Percentiles rank a stretch among this genome's conserved stretches.
Evolutionary conservation across 2,329 filamentous ascomycete genomes (phyloP).

Genomic region (Penicillium digitatum): DNA sequence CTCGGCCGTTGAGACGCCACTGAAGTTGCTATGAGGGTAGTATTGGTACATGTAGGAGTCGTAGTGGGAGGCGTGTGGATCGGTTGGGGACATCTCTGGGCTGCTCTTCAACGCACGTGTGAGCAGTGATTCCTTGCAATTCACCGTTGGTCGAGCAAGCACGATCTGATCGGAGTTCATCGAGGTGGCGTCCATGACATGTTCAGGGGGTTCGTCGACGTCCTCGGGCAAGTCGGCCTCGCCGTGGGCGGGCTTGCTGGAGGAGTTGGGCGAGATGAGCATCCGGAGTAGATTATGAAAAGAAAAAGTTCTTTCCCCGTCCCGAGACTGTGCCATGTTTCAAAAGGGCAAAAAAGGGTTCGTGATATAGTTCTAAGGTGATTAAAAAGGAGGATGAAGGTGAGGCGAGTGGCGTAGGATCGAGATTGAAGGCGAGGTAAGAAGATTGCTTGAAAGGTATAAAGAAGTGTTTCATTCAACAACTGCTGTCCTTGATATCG

Average conservation of each 20-base stretch:
- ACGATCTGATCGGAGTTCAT: constrained; percentile 29
- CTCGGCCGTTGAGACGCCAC: constrained; percentile 78
- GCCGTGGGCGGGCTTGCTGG: constrained; percentile 35
- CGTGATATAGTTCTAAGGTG: constrained; percentile 8
- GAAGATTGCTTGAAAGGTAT: constrained; percentile 7
- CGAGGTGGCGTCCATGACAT: constrained; percentile 27
- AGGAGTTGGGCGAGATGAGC: constrained; percentile 42
- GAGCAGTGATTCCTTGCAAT: constrained; percentile 73
- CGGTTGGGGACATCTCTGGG: constrained; percentile 49
- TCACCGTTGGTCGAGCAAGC: constrained; percentile 47
- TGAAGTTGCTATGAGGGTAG: constrained; percentile 66
- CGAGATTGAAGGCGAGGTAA: constrained; percentile 12
- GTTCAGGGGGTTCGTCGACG: constrained; percentile 82
- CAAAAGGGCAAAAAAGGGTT: constrained; percentile 2
- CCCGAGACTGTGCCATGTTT: constrained; percentile 34
- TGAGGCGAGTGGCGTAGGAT: constrained; percentile 14
- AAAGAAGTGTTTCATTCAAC: constrained; percentile 18
- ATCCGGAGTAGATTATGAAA: constrained; percentile 45
- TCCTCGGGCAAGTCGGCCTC: constrained; percentile 69
- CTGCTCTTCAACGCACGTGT: constrained; percentile 74
- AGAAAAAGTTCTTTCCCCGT: constrained; percentile 33
- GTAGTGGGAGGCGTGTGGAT: constrained; percentile 32
- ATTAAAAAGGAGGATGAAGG: neutral
- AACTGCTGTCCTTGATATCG: constrained; percentile 27
- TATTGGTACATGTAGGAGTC: constrained; percentile 58